phyloP scores from a whole-genome alignment of 1,284 basidiomycete species.

The Cutaneotrichosporon dermatis region DNA sequence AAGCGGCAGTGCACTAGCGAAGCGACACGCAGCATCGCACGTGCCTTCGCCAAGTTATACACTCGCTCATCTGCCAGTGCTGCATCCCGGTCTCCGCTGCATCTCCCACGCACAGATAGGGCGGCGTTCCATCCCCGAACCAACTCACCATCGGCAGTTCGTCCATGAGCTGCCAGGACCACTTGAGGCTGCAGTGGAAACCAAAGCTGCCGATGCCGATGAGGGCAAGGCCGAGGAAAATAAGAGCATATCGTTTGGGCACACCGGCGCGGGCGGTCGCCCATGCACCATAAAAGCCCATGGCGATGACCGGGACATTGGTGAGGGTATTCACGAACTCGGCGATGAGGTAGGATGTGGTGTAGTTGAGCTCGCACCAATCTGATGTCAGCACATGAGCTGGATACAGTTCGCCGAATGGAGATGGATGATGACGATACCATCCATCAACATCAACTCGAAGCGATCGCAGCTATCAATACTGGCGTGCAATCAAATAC shows the following conservation, averaged over 20 bases:
- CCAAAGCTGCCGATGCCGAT: constrained; percentile 47
- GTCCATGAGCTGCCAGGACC: constrained; percentile 50
- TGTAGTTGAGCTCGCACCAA: constrained; percentile 49
- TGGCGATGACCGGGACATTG: constrained; percentile 50
- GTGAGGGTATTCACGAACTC: constrained; percentile 50
- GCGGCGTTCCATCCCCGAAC: not conserved
- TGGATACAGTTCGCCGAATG: no score
- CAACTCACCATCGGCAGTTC: constrained; percentile 49
- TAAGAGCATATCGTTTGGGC: constrained; percentile 33
- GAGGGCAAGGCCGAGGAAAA: constrained; percentile 40
- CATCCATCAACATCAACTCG: no score
- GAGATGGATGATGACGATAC: no score
- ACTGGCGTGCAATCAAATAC: not conserved
- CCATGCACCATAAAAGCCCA: constrained; percentile 47
- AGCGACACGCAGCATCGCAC: not conserved
- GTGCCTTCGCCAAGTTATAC: no score
- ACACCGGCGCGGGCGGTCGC: constrained; percentile 24
- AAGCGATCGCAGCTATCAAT: no score
- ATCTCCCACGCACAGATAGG: not conserved
- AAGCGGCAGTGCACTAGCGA: no score
- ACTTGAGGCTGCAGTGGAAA: constrained; percentile 46
- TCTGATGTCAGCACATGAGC: constrained; percentile 4
- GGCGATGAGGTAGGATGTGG: constrained; percentile 46
- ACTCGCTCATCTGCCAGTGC: not conserved
- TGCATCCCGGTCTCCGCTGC: not conserved